Evolutionary conservation across 2,329 filamentous ascomycete species (phyloP), one percentile per base, ranked within the genome.

Genomic region (Daldinia eschscholtzii): DNA sequence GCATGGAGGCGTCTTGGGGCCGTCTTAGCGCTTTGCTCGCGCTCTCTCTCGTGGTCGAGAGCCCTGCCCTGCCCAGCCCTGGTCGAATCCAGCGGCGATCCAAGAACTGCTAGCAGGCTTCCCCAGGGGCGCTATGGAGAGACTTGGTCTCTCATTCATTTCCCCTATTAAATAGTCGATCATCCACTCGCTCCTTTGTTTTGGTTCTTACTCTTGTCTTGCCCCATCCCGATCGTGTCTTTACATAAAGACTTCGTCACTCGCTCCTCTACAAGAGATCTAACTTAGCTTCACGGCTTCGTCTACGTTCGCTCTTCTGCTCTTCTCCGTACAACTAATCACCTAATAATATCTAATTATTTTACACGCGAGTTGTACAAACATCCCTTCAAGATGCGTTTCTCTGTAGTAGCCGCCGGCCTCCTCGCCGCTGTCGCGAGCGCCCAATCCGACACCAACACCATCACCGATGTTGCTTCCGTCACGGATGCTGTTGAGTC

Each of bases 321-420:
- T 37, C 55, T 61, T 66, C 57, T 53, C 42, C 68, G 20, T 61
- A 33, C 6, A 52, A 52, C 33, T 52, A 52, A 52, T 33, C 46
- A 30, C 28, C 26, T 33, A 52, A 50, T 50, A 50, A 67, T 70
- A 70, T 33, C 52, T 67, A 71, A 70, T 71, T 52, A 33, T 61
- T 52, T 52, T 65, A 71, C 65, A 67, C 64, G 48, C 64, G 63
- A 67, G 64, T 64, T 70, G 59, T 74, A 75, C 70, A 73, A 67
- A 20, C 26, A 55, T 68, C 77, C 68, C 77, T 37, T 73, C 82
- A 87, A 82, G 42, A 89, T 89, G 87, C 87, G 86, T 80, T 86
- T 87, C 83, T 77, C 83, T 74, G 73, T 85, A 79, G 46, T 88
- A 78, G 74, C 84, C 73, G 81, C 84, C 79, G 82, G 84, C 81